phyloP scores from a whole-genome alignment of 306 rosid species.

The Fragaria vesca region DNA sequence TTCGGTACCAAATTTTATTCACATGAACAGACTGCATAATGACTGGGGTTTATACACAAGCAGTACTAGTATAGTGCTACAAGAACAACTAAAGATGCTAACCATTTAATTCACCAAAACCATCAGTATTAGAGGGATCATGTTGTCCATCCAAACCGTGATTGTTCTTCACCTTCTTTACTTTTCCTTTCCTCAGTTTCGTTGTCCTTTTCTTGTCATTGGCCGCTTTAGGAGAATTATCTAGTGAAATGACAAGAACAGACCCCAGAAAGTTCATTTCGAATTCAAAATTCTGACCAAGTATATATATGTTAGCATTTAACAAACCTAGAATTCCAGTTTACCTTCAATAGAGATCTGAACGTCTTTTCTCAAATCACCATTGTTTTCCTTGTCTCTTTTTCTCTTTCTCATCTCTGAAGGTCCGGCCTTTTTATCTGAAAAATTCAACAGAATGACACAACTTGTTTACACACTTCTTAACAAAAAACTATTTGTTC shows the following conservation, averaged over 20 bases:
- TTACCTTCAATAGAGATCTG: conserved; percentile 36
- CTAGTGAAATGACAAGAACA: conserved; percentile 32
- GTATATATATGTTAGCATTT: background rate
- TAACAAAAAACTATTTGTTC: background rate
- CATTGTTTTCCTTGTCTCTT: conserved; percentile 30
- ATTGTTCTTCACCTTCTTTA: conserved; percentile 32
- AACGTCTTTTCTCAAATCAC: conserved; percentile 20
- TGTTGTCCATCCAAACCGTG: conserved; percentile 12
- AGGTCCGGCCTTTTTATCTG: conserved; percentile 4
- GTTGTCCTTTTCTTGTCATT: conserved; percentile 27
- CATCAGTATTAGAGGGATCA: conserved; percentile 8
- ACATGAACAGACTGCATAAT: background rate
- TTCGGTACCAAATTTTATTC: background rate
- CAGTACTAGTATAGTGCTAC: background rate
- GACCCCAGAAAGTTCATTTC: background rate
- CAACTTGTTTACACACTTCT: background rate
- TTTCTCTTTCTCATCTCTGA: conserved; percentile 40
- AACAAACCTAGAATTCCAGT: background rate
- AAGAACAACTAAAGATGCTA: background rate
- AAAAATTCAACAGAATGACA: conserved; percentile 1
- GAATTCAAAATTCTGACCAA: background rate
- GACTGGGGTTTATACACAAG: background rate
- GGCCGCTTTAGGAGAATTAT: conserved; percentile 13
- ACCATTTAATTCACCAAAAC: conserved; percentile 39
- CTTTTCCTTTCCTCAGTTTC: conserved; percentile 26